phyloP scores from a whole-genome alignment of 495 filamentous ascomycete genomes.

The Penicillium daleae region DNA sequence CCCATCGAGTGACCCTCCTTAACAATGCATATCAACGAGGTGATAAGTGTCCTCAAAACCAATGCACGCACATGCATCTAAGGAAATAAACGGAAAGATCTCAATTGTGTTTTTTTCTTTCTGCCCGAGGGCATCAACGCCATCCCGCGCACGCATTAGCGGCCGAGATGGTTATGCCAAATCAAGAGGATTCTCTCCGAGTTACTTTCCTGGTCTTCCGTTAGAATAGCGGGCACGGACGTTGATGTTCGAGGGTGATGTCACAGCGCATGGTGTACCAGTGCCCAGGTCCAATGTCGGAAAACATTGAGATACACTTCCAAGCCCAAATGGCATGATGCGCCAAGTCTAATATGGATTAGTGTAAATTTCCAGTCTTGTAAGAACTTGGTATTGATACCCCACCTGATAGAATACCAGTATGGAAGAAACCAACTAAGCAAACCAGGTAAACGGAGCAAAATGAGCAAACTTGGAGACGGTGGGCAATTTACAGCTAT shows the following conservation, averaged over 20 bases:
- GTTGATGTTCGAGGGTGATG: slow-evolving; percentile 13
- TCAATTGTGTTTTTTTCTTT: slow-evolving; percentile 1
- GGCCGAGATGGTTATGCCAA: slow-evolving; percentile 16
- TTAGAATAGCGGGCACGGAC: slow-evolving; percentile 10
- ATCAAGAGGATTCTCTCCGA: neutral
- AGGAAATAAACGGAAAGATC: slow-evolving; percentile 8
- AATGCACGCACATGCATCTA: neutral
- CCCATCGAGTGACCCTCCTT: neutral
- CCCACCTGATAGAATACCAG: too few species aligned
- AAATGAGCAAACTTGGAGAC: neutral
- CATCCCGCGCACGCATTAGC: slow-evolving; percentile 27
- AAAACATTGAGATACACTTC: too few species aligned
- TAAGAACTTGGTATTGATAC: neutral
- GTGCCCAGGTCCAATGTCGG: too few species aligned
- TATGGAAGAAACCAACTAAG: neutral
- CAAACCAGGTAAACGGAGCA: neutral
- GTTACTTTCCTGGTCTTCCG: slow-evolving; percentile 10
- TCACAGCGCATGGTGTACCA: too few species aligned
- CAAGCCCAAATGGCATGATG: neutral
- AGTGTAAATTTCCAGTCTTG: neutral
- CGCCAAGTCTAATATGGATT: neutral
- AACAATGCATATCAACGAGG: neutral
- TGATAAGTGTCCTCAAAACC: slow-evolving; percentile 7
- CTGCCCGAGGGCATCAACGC: slow-evolving; percentile 11
- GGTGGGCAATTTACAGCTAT: too few species aligned